Evolutionary conservation across 257 asterid genomes (phyloP), one percentile per base, ranked within the genome.

Genomic region (Ocimum tenuiflorum): DNA sequence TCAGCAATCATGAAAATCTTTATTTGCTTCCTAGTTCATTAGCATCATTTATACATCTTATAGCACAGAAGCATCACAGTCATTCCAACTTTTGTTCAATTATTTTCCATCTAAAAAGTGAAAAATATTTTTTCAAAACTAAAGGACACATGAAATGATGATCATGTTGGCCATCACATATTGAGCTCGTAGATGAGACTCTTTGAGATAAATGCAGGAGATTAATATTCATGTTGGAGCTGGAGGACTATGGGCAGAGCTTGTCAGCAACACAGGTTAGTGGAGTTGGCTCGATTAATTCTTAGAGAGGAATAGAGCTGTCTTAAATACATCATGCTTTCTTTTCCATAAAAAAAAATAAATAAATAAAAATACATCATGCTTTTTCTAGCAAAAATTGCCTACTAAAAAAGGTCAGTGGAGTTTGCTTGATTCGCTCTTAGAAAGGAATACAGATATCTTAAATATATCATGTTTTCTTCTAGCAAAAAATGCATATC

Each of bases 221-320:
- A 94, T 94, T 64, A 94, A 94, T n/a, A n/a, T n/a, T 78, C 99
- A 94, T 83, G 99, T 97, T 67, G 99, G 99, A 48, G 89, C 99
- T 63, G 99, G 99, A 72, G 99, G 99, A 61, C 68, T 94, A 78
- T 94, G 99, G 99, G 89, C 97, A 1, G 99, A 94, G 80, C 91
- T 94, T 46, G 96, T 94, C 53, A 86, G 80, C 82, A 94, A 94
- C 80, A 78, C 96, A 83, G 99, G 99, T 92, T 60, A 41, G 80
- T 78, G 33, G 57, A 66, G 49, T n/a, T n/a, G n/a, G n/a, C n/a
- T n/a, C n/a, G n/a, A 7, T 51, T 36, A 55, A 51, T 67, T 53
- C 72, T 49, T 67, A 12, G 31, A 31, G 7, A 14, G 36, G 6
- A 11, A 52, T 22, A 12, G 45, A n/a, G n/a, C n/a, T n/a, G n/a